A percentile compares a stretch with the other conserved stretches of the same genome.
These are phyloP conservation scores for Suillus bovinus DNA, from an alignment of 768 basidiomycete species.

Conservation along the genomic window DNA sequence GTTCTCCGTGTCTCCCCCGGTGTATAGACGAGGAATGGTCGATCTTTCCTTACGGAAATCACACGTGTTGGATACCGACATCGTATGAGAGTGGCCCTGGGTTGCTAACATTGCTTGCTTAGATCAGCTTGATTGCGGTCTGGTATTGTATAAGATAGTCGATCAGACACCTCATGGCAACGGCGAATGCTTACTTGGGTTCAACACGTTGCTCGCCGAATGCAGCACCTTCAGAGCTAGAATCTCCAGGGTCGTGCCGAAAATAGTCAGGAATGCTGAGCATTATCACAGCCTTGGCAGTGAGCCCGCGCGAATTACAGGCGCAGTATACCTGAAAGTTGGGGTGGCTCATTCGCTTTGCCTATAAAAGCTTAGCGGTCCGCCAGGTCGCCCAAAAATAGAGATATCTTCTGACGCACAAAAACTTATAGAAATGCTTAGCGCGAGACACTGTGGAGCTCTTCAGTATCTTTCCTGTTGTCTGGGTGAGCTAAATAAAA, in stretches of 20 bases:
- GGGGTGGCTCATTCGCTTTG: neutral
- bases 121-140: neutral
- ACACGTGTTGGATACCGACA: neutral
- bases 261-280: conserved; percentile 1
- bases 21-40: neutral
- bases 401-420: neutral
- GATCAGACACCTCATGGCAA: conserved; percentile 7
- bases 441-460: neutral
- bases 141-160: neutral
- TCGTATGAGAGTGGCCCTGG: neutral
- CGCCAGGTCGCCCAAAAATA: neutral
- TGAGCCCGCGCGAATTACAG: neutral
- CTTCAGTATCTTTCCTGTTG: neutral
- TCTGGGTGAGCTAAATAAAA: neutral
- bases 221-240: neutral
- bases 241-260: neutral
- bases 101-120: neutral
- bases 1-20: neutral
- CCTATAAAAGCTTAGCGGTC: neutral
- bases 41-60: neutral
- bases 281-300: neutral
- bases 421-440: neutral
- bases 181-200: conserved; percentile 6
- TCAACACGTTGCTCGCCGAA: conserved; percentile 7
- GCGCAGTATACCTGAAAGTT: no score